Evolutionary conservation across 306 rosid genomes (phyloP), one percentile per base, ranked within the genome.

Genomic region (Castanea crenata): DNA sequence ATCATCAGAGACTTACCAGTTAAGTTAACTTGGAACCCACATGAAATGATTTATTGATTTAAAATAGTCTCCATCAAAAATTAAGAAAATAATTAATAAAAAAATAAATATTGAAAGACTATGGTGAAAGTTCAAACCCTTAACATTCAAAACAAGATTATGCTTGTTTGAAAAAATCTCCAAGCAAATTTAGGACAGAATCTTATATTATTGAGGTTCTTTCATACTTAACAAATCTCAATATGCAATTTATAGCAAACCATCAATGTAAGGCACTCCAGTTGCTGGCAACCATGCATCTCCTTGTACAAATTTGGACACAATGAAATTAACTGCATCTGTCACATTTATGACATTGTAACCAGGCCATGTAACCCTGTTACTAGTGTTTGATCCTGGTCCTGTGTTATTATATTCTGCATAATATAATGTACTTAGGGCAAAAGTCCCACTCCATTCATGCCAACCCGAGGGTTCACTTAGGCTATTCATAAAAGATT

Each of bases 381-480:
- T 19, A 69, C 76, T 82, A 44, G 78, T 77, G 64, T 64, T 58
- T 5, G 92, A 85, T 51, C 89, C 95, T 12, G 81, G 80, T 5
- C 91, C 91, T 78, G 84, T 71, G 65, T 87, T 89, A 65, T 44
- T 82, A 69, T 44, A 89, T 67, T 91, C 95, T 0, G 86, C 92
- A 69, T 85, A 91, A 77, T 83, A 91, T 81, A 89, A 9, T 14
- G 95, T 89, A 16, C 71, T 71, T 3, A 89, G 78, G 6, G 81
- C 91, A 84, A 83, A 88, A 44, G 82, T 84, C 56, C 84, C 86
- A 13, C 62, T 72, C 92, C 91, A 88, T 78, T 87, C 90, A 0
- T 14, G 69, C 95, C 92, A 91, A 19, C 95, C 95, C 41, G 74
- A 84, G 0, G 91, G 82, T 74, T 91, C 90, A 52, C 87, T 78